A percentile compares a stretch with the other conserved stretches of the same genome.
These are phyloP conservation scores for Amaranthus tricolor DNA, from an alignment of 179 eudicot species.

Conservation along the genomic window DNA sequence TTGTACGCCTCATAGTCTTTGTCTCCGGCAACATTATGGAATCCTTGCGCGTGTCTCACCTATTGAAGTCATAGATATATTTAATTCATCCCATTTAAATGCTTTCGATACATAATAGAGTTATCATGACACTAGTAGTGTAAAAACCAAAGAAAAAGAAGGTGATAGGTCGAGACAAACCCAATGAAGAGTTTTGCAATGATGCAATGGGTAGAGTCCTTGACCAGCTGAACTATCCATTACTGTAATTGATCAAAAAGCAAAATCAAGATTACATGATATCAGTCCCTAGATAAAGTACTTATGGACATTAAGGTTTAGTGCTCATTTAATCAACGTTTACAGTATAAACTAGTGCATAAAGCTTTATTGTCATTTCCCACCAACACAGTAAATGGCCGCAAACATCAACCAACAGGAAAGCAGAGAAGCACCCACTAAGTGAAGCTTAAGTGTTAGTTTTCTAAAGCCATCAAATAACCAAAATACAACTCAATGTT, in stretches of 20 bases:
- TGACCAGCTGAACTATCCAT: constrained; percentile 53
- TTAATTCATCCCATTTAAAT: not conserved
- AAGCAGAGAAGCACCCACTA: not conserved
- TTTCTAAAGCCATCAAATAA: too few relatives aligned
- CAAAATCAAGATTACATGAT: not conserved
- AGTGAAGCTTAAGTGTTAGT: not conserved
- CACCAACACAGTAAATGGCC: not conserved
- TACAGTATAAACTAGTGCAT: not conserved
- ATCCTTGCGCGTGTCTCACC: constrained; percentile 99
- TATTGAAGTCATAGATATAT: constrained; percentile 16
- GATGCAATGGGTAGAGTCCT: constrained; percentile 70
- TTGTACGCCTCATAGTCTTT: constrained; percentile 49
- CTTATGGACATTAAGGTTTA: not conserved
- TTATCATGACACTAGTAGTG: not conserved
- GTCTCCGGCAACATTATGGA: constrained; percentile 84
- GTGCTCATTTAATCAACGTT: not conserved
- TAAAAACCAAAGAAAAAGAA: not conserved
- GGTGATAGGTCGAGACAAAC: constrained; percentile 28
- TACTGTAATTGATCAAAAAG: constrained; percentile 27
- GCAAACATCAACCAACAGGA: not conserved
- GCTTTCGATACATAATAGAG: not conserved
- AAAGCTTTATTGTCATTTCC: not conserved
- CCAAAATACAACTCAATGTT: too few relatives aligned
- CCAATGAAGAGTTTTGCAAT: constrained; percentile 80
- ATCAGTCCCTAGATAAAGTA: not conserved